phyloP scores from a whole-genome alignment of 2,329 filamentous ascomycete species.

The Trichoderma breve region DNA sequence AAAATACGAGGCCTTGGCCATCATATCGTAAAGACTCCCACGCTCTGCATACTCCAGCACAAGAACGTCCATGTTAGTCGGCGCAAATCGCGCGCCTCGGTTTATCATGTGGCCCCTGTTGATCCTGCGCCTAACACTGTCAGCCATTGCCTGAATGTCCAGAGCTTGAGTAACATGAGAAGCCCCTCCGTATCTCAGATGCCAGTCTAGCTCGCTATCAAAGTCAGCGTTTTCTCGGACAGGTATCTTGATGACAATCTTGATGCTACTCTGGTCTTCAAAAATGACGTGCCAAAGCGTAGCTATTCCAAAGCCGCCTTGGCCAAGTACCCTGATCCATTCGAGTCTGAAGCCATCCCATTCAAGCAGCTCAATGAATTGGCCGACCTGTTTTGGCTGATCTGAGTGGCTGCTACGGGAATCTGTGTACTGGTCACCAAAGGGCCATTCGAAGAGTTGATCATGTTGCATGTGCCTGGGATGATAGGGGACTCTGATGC shows the following conservation, averaged over 20 bases:
- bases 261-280: conserved; percentile 15
- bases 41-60: conserved; percentile 30
- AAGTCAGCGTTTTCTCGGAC: conserved; percentile 9
- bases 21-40: conserved; percentile 26
- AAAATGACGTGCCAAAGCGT: conserved; percentile 22
- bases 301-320: conserved; percentile 21
- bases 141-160: conserved; percentile 24
- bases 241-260: conserved; percentile 31
- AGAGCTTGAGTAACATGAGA: conserved; percentile 31
- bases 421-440: not conserved
- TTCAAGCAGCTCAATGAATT: not conserved
- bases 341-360: conserved; percentile 23
- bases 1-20: conserved; percentile 21
- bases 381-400: not conserved
- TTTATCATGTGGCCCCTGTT: not conserved
- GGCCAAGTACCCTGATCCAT: conserved; percentile 20
- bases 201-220: conserved; percentile 25
- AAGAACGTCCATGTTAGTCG: conserved; percentile 20
- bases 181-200: conserved; percentile 29
- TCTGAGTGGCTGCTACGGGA: not conserved
- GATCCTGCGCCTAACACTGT: conserved; percentile 16
- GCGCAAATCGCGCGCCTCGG: not conserved
- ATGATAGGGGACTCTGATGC: not conserved
- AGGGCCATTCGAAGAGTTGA: not conserved
- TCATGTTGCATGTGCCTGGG: not conserved